Evolutionary conservation across 2,329 filamentous ascomycete genomes (phyloP), one percentile per base, ranked within the genome.

Genomic region (Diaporthe longicolla): DNA sequence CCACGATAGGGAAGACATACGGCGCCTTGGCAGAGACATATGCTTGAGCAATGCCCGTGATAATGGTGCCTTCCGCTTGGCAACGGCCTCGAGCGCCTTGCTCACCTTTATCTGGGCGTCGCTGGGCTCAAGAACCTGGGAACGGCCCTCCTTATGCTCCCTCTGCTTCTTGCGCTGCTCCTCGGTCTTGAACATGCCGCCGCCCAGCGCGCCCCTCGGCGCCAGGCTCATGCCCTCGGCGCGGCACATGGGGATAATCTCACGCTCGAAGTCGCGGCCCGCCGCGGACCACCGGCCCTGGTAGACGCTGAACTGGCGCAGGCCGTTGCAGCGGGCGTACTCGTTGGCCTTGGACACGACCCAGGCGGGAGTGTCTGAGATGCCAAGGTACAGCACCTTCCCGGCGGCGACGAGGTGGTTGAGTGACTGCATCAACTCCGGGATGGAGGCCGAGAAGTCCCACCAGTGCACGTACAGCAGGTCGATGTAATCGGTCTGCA

Each of bases 11-110:
- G 79, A 94, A 94, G 15, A 94, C 91, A 77, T 94, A 90, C 0
- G 92, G 89, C 0, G 91, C 85, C 83, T 95, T 94, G 76, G 90
- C 87, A 86, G 93, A 88, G 17, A 95, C 90, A 79, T 95, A 95
- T 2, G 93, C 93, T 29, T 95, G 83, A 9, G 93, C 93, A 71
- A 88, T 80, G 75, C 84, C 85, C 21, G 85, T 87, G 76, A 87
- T 81, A 65, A 81, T 76, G 5, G 84, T 85, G 76, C 81, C 79
- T 86, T 86, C 74, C 83, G 83, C 35, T 77, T 76, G 63, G 87
- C 86, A 57, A 93, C 87, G 35, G 81, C 86, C 86, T 87, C 85
- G 45, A 88, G 81, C n/a, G 81, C 83, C 72, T 82, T 78, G 76
- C 84, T 86, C 76, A 88, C 80, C 76, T 84, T 85, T 75, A 87